Conservation (phyloP, 2,329 filamentous ascomycete species). For the Ascochyta lentis region DNA sequence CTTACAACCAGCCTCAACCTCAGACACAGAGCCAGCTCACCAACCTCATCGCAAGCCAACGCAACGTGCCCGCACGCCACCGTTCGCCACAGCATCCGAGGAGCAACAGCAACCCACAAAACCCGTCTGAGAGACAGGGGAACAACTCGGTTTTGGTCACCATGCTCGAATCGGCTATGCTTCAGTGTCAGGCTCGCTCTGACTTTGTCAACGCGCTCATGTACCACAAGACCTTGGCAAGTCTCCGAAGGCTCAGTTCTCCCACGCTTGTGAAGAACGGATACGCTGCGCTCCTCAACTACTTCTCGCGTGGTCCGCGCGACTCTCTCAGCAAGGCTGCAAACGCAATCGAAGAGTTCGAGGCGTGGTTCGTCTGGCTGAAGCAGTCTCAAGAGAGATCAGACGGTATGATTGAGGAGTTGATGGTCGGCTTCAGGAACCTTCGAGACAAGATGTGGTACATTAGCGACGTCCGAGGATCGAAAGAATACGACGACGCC, state of each 20-base stretch:
- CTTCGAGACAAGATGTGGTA: constrained; percentile 99
- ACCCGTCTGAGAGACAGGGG: constrained; percentile 40
- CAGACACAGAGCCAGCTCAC: constrained; percentile 48
- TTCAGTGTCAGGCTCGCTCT: constrained; percentile 76
- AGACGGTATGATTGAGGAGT: constrained; percentile 74
- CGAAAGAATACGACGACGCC: constrained; percentile 84
- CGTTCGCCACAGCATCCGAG: constrained; percentile 47
- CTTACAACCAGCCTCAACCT: constrained; percentile 44
- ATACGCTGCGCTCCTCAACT: constrained; percentile 73
- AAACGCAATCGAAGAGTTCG: constrained; percentile 77
- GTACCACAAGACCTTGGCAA: constrained; percentile 83
- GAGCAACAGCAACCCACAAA: constrained; percentile 52
- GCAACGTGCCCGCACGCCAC: constrained; percentile 42
- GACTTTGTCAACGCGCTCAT: constrained; percentile 85
- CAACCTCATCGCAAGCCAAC: constrained; percentile 48
- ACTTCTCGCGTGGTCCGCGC: constrained; percentile 74
- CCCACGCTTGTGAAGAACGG: constrained; percentile 69
- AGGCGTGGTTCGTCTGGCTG: constrained; percentile 82
- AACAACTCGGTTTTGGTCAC: constrained; percentile 64
- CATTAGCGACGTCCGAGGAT: constrained; percentile 89
- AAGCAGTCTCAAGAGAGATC: constrained; percentile 82
- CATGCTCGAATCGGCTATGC: constrained; percentile 78
- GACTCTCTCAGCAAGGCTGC: constrained; percentile 73
- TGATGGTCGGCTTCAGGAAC: constrained; percentile 75
- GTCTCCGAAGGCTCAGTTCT: constrained; percentile 69